These are phyloP conservation scores for Eimeria praecox DNA, from an alignment of 169 alveolate genomes.

Conservation along the genomic window DNA sequence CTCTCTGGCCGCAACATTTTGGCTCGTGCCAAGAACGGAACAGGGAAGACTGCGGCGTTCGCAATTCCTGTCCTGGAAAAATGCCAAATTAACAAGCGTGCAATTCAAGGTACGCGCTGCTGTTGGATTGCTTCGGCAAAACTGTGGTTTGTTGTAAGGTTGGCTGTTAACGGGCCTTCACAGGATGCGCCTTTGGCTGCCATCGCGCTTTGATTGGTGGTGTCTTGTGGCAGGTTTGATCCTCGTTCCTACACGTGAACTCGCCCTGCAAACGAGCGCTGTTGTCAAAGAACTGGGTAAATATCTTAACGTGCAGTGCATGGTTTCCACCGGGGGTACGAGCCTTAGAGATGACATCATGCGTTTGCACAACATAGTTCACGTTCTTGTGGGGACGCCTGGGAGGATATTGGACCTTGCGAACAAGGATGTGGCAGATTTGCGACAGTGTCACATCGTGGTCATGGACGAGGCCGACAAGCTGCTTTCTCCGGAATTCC, in stretches of 20 bases:
- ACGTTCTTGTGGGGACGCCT: constrained; percentile 99
- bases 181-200: neutral
- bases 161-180: neutral
- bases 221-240: constrained; percentile 91
- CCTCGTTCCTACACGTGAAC: constrained; percentile 98
- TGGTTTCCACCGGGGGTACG: constrained; percentile 99
- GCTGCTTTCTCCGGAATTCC: constrained; percentile 98
- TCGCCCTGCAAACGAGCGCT: constrained; percentile 97
- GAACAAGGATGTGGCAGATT: constrained; percentile 95
- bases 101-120: constrained; percentile 79
- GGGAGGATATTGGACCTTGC: constrained; percentile 98
- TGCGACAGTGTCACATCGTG: constrained; percentile 93
- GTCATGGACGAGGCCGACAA: constrained; percentile 99
- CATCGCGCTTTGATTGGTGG: neutral
- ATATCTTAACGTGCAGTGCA: constrained; percentile 97
- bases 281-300: constrained; percentile 98
- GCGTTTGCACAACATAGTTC: constrained; percentile 97
- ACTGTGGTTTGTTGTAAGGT: neutral
- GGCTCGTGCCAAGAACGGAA: constrained; percentile 99
- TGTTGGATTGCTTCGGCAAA: neutral
- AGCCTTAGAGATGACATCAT: constrained; percentile 97
- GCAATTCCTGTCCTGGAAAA: constrained; percentile 98
- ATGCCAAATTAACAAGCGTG: constrained; percentile 87
- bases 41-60: constrained; percentile 99
- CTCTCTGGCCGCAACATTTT: constrained; percentile 97